Base-by-base conservation (phyloP, 169 alveolate species). In the Plasmodium gonderi region DNA sequence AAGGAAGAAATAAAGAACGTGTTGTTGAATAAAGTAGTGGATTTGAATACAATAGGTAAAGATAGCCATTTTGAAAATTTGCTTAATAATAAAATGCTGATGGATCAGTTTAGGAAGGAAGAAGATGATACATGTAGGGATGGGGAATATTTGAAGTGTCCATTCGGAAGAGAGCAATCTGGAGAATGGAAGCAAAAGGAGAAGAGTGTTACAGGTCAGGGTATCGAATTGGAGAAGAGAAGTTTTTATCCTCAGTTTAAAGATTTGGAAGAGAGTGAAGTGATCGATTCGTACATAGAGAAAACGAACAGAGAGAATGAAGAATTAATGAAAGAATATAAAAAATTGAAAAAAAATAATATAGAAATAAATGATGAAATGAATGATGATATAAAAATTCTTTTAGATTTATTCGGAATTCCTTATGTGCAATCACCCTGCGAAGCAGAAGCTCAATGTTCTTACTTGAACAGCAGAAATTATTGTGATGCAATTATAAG, bases 361-460 rank as follows among this genome's bases (percentile, higher is more conserved):
- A 87, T 87, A 1, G 89, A 75, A 87, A 87, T 87, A 87, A 87
- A 92, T 36, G 91, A 81, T 45, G 96, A 92, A 47, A 92, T 91
- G 91, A 91, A 91, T 91, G 96, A 95, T 69, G 96, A 97, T 79
- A 85, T 97, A 5, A 95, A 96, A 54, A 79, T 80, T 12, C 91
- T 98, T 31, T 95, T 98, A 47, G 91, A 93, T 8, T 95, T 97
- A 33, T 97, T 97, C 83, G 99, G 99, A 11, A 94, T 98, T 20
- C 99, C 99, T 0, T 97, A 94, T 94, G 91, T 98, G 65, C 97
- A 96, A n/a, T 98, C 99, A 3, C 99, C 99, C 3, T 97, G 98
- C 20, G 99, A 98, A 92, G 99, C 99, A 11, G 99, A 98, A 85
- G 98, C 99, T 14, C 98, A 98, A 54, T 97, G 99, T 31, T 98